Evolutionary conservation across 2,329 filamentous ascomycete genomes (phyloP).

Genomic region (Eurotiales sp.): DNA sequence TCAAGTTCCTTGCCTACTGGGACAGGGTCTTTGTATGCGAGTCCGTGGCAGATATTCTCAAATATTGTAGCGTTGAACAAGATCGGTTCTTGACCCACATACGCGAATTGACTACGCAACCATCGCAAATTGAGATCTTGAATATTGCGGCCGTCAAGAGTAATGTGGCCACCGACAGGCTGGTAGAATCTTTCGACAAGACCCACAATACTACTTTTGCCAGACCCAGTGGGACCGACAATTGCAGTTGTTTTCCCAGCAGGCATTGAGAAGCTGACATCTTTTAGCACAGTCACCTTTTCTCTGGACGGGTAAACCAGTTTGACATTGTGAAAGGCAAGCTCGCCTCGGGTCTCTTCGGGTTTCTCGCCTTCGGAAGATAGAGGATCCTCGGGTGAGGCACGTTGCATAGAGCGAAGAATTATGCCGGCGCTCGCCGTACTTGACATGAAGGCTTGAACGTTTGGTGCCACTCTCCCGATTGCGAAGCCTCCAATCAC

Average conservation of each 20-base stretch:
- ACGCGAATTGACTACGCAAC: constrained; percentile 84
- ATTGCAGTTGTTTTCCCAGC: constrained; percentile 89
- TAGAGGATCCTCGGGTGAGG: background rate
- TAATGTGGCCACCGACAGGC: constrained; percentile 75
- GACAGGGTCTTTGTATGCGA: constrained; percentile 79
- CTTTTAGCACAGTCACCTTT: constrained; percentile 82
- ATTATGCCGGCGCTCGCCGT: background rate
- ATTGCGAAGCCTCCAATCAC: background rate
- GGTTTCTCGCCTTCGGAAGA: background rate
- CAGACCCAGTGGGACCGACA: constrained; percentile 88
- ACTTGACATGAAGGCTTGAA: background rate
- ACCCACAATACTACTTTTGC: constrained; percentile 91
- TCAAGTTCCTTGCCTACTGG: constrained; percentile 61
- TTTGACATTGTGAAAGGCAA: constrained; percentile 77
- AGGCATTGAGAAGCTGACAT: constrained; percentile 73
- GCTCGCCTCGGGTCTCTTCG: constrained; percentile 68
- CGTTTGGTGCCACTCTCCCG: background rate
- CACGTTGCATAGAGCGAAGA: background rate
- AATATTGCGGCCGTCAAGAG: constrained; percentile 79
- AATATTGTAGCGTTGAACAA: constrained; percentile 86
- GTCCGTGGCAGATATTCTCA: constrained; percentile 79
- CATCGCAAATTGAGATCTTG: constrained; percentile 78
- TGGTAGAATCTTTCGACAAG: constrained; percentile 95
- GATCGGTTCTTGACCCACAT: constrained; percentile 89
- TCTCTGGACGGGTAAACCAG: constrained; percentile 93